A percentile compares a stretch with the other conserved stretches of the same genome.
Evolutionary conservation across 1,284 basidiomycete species (phyloP).

Genomic region (Boletus smithii): DNA sequence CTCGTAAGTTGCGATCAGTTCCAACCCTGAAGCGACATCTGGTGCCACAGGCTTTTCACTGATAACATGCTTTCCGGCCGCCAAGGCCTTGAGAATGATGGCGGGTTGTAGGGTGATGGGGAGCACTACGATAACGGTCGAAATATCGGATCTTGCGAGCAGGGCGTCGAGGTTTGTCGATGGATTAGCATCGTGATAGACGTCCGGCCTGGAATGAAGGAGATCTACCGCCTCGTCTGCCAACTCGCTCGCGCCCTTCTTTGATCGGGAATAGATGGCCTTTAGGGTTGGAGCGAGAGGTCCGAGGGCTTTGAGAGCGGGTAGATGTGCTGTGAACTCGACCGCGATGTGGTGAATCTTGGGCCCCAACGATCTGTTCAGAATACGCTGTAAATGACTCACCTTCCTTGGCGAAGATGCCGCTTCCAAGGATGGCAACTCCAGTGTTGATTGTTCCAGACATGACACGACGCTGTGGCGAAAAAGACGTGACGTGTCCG

Average conservation of each 20-base stretch:
- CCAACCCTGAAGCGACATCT: slow-evolving; percentile 59
- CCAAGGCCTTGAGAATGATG: slow-evolving; percentile 58
- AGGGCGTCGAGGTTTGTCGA: slow-evolving; percentile 58
- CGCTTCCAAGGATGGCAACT: slow-evolving; percentile 69
- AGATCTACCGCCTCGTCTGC: slow-evolving; percentile 43
- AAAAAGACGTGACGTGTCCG: neutral
- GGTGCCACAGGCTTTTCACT: slow-evolving; percentile 84
- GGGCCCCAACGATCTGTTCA: no score
- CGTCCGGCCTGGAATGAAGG: slow-evolving; percentile 40
- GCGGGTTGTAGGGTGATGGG: slow-evolving; percentile 75
- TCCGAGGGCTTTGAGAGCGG: slow-evolving; percentile 56
- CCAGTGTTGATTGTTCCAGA: slow-evolving; percentile 34
- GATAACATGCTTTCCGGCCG: slow-evolving; percentile 80
- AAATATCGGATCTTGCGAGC: slow-evolving; percentile 62
- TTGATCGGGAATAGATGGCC: slow-evolving; percentile 78
- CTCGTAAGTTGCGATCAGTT: slow-evolving; percentile 68
- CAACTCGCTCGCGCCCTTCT: slow-evolving; percentile 54
- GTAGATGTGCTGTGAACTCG: slow-evolving; percentile 59
- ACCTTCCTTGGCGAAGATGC: slow-evolving; percentile 73
- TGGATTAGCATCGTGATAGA: slow-evolving; percentile 55
- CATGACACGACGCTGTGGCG: slow-evolving; percentile 15
- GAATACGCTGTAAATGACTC: no score
- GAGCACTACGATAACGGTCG: slow-evolving; percentile 70
- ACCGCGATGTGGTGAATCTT: slow-evolving; percentile 31
- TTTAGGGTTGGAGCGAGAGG: slow-evolving; percentile 48